Conservation (phyloP, 116 monocot genomes). For the Iris pallida region DNA sequence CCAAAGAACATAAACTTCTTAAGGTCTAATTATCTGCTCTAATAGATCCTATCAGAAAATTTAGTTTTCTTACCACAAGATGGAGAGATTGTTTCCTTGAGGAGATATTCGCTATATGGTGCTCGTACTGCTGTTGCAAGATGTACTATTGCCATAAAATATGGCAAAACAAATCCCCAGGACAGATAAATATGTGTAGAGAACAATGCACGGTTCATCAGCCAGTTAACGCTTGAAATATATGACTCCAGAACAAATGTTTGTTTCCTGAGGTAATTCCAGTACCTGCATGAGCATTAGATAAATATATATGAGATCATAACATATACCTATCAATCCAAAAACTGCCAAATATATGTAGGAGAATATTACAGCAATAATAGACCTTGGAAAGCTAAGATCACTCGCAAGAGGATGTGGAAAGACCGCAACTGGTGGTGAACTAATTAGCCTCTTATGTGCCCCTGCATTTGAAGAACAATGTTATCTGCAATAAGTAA, state of each 20-base stretch:
- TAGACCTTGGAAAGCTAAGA: slow-evolving; percentile 81
- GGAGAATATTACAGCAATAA: not conserved
- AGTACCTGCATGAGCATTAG: slow-evolving; percentile 51
- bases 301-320: not conserved
- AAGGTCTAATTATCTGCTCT: not conserved
- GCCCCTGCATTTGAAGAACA: slow-evolving; percentile 41
- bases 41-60: slow-evolving; percentile 6
- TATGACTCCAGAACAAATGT: slow-evolving; percentile 97
- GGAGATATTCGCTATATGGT: slow-evolving; percentile 32
- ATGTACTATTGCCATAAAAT: slow-evolving; percentile 73
- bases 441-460: slow-evolving; percentile 81
- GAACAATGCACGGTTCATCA: slow-evolving; percentile 92
- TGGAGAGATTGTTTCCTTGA: slow-evolving; percentile 25
- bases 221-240: slow-evolving; percentile 71
- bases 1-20: too few relatives aligned
- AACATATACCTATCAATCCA: not conserved
- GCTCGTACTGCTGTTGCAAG: slow-evolving; percentile 57
- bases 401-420: slow-evolving; percentile 96
- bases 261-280: slow-evolving; percentile 97
- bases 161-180: slow-evolving; percentile 83
- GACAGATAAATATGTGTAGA: slow-evolving; percentile 77
- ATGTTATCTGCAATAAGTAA: slow-evolving; percentile 1
- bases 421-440: slow-evolving; percentile 90
- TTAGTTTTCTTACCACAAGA: slow-evolving; percentile 44
- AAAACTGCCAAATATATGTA: not conserved